A percentile compares a stretch with the other conserved stretches of the same genome.
These are phyloP conservation scores for Fonsecaea pugnacius DNA, from an alignment of 2,329 filamentous ascomycete genomes.

Conservation along the genomic window DNA sequence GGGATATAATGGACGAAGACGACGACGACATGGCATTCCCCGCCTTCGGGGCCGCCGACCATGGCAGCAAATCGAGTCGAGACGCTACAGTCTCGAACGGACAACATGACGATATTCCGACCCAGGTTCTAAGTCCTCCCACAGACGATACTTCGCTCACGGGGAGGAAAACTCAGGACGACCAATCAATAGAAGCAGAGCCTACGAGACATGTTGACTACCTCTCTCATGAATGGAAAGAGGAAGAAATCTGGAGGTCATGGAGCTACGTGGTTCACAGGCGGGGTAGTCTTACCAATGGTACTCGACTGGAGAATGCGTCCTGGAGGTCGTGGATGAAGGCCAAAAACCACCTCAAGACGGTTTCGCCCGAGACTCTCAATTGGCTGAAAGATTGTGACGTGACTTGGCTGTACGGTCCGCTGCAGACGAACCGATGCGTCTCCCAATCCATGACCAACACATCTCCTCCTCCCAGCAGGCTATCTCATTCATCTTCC, in stretches of 20 bases:
- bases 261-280: conserved; percentile 92
- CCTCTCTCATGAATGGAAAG: conserved; percentile 87
- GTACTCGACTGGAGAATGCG: conserved; percentile 85
- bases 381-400: conserved; percentile 99
- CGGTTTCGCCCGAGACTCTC: conserved; percentile 85
- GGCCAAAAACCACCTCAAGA: conserved; percentile 81
- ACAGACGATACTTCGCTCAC: conserved; percentile 63
- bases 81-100: conserved; percentile 45
- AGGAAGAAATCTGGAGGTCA: conserved; percentile 96
- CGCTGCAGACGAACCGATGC: conserved; percentile 69
- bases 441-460: conserved; percentile 48
- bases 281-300: conserved; percentile 77
- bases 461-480: conserved; percentile 57
- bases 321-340: conserved; percentile 98
- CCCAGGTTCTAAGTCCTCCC: conserved; percentile 51
- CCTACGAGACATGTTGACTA: conserved; percentile 94
- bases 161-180: conserved; percentile 72
- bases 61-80: conserved; percentile 10
- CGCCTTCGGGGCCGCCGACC: conserved; percentile 44
- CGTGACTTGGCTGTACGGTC: conserved; percentile 96
- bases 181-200: conserved; percentile 72
- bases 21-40: conserved; percentile 50
- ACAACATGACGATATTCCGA: conserved; percentile 23
- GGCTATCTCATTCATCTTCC: conserved; percentile 66
- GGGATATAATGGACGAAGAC: conserved; percentile 37